Conservation (phyloP, 805 yeast species). For the Millerozyma acaciae region DNA sequence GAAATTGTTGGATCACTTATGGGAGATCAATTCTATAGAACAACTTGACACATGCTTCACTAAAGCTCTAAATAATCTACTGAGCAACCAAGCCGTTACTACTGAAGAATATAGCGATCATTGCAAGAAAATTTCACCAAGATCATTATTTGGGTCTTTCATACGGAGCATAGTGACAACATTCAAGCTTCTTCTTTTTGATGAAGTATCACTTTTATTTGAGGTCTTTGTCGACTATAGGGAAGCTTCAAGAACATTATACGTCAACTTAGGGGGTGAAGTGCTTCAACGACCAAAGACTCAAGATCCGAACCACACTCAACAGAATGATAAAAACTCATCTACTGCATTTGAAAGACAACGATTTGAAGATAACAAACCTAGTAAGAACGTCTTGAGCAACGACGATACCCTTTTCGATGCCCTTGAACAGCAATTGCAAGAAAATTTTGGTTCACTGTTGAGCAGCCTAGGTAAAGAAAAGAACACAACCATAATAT, state of each 20-base stretch:
- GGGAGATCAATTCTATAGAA: constrained; percentile 42
- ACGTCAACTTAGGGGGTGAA: constrained; percentile 12
- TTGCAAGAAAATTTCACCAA: constrained; percentile 16
- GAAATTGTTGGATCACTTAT: constrained; percentile 33
- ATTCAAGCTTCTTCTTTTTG: constrained; percentile 32
- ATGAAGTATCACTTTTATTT: constrained; percentile 30
- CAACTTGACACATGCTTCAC: constrained; percentile 4
- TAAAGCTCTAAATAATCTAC: background rate
- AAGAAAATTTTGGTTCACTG: constrained; percentile 9
- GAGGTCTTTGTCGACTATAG: constrained; percentile 34
- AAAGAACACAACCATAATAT: too few relatives aligned
- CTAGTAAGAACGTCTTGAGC: background rate
- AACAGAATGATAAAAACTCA: background rate
- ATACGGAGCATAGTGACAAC: constrained; percentile 29
- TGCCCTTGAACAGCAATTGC: constrained; percentile 11
- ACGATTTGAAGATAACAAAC: background rate
- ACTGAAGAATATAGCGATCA: too few relatives aligned
- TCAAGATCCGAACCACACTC: background rate
- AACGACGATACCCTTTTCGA: constrained; percentile 14
- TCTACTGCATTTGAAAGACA: background rate
- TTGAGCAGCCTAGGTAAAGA: too few relatives aligned
- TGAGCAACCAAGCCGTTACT: constrained; percentile 2
- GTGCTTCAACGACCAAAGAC: background rate
- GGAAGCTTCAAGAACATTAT: constrained; percentile 20
- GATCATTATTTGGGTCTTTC: constrained; percentile 29